These are phyloP conservation scores for Globisporangium echinulatum DNA, from an alignment of 352 stramenopile species.

Conservation along the genomic window DNA sequence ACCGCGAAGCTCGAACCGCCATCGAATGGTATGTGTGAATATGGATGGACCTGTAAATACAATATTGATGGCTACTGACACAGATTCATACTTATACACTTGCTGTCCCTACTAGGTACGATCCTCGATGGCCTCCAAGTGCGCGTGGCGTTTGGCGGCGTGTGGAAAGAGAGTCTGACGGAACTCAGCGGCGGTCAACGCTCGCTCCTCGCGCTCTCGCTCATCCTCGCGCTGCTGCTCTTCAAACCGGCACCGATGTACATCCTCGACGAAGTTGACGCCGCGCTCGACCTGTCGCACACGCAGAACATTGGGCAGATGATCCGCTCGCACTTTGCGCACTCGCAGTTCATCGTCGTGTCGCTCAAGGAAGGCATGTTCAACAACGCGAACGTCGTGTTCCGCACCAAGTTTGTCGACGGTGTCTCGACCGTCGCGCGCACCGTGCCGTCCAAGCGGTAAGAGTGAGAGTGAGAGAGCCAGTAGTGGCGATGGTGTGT, in stretches of 20 bases:
- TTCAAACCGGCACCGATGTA: constrained; percentile 99
- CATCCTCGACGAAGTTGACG: constrained; percentile 99
- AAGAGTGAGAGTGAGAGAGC: constrained; percentile 3
- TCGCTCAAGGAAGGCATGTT: constrained; percentile 99
- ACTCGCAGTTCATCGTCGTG: constrained; percentile 99
- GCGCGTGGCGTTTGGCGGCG: constrained; percentile 97
- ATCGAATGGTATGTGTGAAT: constrained; percentile 54
- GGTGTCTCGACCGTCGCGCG: constrained; percentile 98
- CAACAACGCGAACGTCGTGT: constrained; percentile 99
- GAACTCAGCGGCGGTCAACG: constrained; percentile 98
- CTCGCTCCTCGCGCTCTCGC: constrained; percentile 97
- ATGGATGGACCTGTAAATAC: no score
- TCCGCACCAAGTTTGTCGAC: constrained; percentile 99
- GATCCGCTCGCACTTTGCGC: constrained; percentile 98
- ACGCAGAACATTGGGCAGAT: constrained; percentile 99
- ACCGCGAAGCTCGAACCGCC: constrained; percentile 97
- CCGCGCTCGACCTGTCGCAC: constrained; percentile 98
- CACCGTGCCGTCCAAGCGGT: constrained; percentile 74
- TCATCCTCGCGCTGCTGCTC: constrained; percentile 97
- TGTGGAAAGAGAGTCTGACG: constrained; percentile 99
- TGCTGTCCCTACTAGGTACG: constrained; percentile 33
- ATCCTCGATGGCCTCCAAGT: constrained; percentile 96
- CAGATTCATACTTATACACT: constrained; percentile 8
- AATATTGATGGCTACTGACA: neutral
- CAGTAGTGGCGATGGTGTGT: no score